phyloP scores from a whole-genome alignment of 352 stramenopile genomes.

The Phytopythium ostracodes region DNA sequence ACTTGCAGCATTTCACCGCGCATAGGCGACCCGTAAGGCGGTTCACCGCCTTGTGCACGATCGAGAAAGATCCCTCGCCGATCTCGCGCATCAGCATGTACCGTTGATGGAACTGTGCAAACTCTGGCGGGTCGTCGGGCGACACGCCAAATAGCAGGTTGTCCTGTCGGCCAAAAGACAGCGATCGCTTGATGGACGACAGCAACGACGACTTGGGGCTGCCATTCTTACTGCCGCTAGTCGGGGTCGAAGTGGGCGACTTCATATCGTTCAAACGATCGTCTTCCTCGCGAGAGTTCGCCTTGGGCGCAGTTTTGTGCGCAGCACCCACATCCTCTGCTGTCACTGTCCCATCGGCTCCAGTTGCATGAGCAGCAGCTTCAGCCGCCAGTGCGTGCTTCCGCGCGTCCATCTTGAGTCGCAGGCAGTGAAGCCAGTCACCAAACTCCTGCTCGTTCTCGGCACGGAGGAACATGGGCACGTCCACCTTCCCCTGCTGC shows the following conservation, averaged over 20 bases:
- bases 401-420: constrained; percentile 44
- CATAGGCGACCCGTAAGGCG: constrained; percentile 54
- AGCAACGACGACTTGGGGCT: background rate
- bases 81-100: constrained; percentile 81
- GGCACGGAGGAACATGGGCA: constrained; percentile 46
- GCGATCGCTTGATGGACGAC: constrained; percentile 5
- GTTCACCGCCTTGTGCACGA: constrained; percentile 76
- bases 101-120: constrained; percentile 48
- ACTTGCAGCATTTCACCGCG: constrained; percentile 75
- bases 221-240: background rate
- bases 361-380: background rate
- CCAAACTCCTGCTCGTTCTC: constrained; percentile 36
- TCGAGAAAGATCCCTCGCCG: constrained; percentile 79
- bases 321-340: background rate
- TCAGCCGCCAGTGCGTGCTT: constrained; percentile 25
- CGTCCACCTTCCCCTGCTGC: constrained; percentile 33
- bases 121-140: constrained; percentile 34
- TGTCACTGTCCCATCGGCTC: background rate
- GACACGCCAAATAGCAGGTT: background rate
- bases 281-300: background rate
- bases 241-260: background rate
- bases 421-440: constrained; percentile 49
- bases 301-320: background rate
- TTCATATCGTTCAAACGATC: background rate
- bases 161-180: background rate